Evolutionary conservation across 495 filamentous ascomycete genomes (phyloP).

Genomic region (Endocarpon pusillum): DNA sequence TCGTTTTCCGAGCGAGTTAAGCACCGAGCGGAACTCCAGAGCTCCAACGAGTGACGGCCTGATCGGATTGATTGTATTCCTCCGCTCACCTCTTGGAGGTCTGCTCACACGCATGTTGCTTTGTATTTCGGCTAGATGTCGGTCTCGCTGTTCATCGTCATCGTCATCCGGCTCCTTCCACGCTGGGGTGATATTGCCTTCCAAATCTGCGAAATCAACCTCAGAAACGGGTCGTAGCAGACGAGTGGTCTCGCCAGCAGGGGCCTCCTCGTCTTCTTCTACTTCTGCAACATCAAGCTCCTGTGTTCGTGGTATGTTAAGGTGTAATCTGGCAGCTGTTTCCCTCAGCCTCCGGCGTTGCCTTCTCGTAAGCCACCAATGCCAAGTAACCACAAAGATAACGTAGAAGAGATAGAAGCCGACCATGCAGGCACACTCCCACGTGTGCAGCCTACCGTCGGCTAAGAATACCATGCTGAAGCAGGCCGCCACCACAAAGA

Average conservation of each 20-base stretch:
- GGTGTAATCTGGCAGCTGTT: conserved; percentile 54
- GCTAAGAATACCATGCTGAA: conserved; percentile 80
- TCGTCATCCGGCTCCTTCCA: conserved; percentile 41
- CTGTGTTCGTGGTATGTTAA: conserved; percentile 50
- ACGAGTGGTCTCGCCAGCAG: conserved; percentile 33
- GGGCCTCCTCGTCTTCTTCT: conserved; percentile 56
- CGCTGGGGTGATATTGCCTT: conserved; percentile 35
- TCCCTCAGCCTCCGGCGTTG: conserved; percentile 44
- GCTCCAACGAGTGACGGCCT: conserved; percentile 85
- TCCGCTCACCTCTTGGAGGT: conserved; percentile 41
- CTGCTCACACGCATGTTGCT: conserved; percentile 85
- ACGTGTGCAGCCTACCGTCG: conserved; percentile 68
- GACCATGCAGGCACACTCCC: conserved; percentile 87
- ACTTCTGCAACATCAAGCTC: conserved; percentile 49
- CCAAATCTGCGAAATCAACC: conserved; percentile 58
- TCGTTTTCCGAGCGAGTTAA: conserved; percentile 64
- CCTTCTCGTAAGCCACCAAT: conserved; percentile 57
- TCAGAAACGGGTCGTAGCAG: conserved; percentile 31
- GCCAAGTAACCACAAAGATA: conserved; percentile 72
- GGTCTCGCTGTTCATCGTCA: conserved; percentile 52
- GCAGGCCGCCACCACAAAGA: conserved; percentile 73
- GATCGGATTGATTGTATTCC: conserved; percentile 66
- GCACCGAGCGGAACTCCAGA: conserved; percentile 79
- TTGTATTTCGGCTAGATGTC: conserved; percentile 66
- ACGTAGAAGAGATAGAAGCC: conserved; percentile 88